Evolutionary conservation across 441 rosid genomes (phyloP).

Genomic region (Populus hybrid): DNA sequence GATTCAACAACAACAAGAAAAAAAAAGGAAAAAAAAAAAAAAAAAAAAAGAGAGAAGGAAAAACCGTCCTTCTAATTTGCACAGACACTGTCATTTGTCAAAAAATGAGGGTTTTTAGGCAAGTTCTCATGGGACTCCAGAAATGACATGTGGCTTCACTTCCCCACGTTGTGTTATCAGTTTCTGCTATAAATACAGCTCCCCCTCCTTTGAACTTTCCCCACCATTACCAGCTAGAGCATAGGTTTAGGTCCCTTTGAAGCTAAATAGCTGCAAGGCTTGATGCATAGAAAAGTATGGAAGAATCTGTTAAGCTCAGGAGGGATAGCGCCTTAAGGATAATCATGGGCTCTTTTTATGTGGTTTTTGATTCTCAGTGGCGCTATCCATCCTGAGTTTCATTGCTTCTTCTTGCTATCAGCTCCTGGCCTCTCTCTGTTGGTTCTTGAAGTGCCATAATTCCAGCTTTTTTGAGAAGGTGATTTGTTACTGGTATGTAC

Average conservation of each 20-base stretch:
- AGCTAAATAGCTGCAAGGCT: neutral
- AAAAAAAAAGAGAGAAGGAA: neutral
- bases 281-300: constrained; percentile 18
- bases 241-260: neutral
- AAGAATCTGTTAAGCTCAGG: constrained; percentile 92
- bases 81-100: neutral
- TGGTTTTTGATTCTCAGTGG: constrained; percentile 23
- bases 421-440: neutral
- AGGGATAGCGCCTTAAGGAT: constrained; percentile 86
- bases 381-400: constrained; percentile 99
- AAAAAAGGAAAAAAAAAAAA: too few relatives aligned
- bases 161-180: constrained; percentile 25
- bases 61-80: neutral
- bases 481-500: neutral
- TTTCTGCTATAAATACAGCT: constrained; percentile 37
- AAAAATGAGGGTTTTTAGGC: constrained; percentile 19
- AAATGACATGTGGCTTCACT: constrained; percentile 37
- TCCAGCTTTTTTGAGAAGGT: neutral
- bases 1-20: neutral
- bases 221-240: neutral
- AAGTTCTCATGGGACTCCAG: constrained; percentile 32
- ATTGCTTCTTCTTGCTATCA: constrained; percentile 66
- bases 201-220: neutral
- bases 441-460: neutral
- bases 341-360: neutral